Evolutionary conservation across 2,329 filamentous ascomycete genomes (phyloP), one percentile per base, ranked within the genome.

Genomic region (Sporothrix humicola): DNA sequence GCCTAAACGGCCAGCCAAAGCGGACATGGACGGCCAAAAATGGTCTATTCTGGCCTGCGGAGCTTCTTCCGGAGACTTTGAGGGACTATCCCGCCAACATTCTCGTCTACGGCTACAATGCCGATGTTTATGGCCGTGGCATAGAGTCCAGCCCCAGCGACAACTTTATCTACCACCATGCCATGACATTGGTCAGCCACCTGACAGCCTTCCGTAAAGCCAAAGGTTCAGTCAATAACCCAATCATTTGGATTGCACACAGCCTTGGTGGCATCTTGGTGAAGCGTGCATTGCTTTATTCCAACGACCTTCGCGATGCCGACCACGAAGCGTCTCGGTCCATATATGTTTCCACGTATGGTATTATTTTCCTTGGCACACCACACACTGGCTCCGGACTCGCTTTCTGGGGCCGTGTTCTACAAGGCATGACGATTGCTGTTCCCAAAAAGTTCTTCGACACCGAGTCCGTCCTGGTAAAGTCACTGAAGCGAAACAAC

Each of bases 211-310:
- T 91, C 79, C 86, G 92, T 76, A 88, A 86, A 78, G 85, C 85
- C 76, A 85, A 87, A 75, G 84, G 86, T 71, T 88, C 87, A 5
- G 82, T 84, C 48, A 84, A 86, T 31, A 88, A 90, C 61, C 91
- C 92, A 5, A 92, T 95, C 77, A 90, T 95, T 75, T 95, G 92
- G 85, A 88, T 94, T 50, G 91, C 88, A 69, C 92, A 94, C 80
- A 92, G 91, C 71, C 83, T 94, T 1, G 92, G 92, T 3, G 92
- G 92, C 7, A 88, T 94, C 74, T 83, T 94, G 1, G 86, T 92
- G 70, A 94, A 94, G 80, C 85, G 90, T 65, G 90, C 91, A 1
- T 82, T 94, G 66, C 85, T 92, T 69, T 90, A 92, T 79, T 91
- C 90, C 63, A 87, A 88, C 76, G 90, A 89, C 77, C 79, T 92